Percentiles rank a stretch among this genome's conserved stretches.
Conservation (phyloP, 108 stramenopile genomes). For the Nitzschia sp. region DNA sequence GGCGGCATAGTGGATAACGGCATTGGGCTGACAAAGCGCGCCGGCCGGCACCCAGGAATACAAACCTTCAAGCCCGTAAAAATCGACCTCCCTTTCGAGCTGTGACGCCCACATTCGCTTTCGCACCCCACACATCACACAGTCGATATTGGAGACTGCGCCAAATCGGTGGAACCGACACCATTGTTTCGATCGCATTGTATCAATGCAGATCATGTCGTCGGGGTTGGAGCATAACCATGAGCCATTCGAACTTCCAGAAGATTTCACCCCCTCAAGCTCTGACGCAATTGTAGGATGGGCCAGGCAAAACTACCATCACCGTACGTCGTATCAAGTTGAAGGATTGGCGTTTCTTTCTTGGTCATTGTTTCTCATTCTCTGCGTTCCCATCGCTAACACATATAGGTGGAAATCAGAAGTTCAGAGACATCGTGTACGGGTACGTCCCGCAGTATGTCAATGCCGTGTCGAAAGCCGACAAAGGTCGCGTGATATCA, state of each 20-base stretch:
- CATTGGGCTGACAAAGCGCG: not conserved
- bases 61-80: too few relatives aligned
- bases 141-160: too few relatives aligned
- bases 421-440: conserved; percentile 32
- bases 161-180: too few relatives aligned
- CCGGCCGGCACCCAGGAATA: too few relatives aligned
- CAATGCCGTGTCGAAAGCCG: conserved; percentile 22
- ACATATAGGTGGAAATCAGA: conserved; percentile 36
- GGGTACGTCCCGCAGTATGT: conserved; percentile 35
- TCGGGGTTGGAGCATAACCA: not conserved
- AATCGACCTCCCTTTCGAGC: too few relatives aligned
- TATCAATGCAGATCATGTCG: too few relatives aligned
- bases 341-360: not conserved
- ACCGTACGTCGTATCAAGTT: conserved; percentile 18
- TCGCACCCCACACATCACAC: too few relatives aligned
- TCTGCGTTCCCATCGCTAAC: not conserved
- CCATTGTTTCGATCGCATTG: too few relatives aligned
- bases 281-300: conserved; percentile 35
- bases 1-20: not conserved
- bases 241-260: conserved; percentile 21
- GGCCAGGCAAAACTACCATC: conserved; percentile 34
- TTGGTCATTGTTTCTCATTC: not conserved
- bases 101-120: too few relatives aligned
- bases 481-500: conserved; percentile 30
- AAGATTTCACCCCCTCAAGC: conserved; percentile 24